A percentile compares a stretch with the other conserved stretches of the same genome.
These are phyloP conservation scores for Boechera retrofracta DNA, from an alignment of 345 rosid species.

Conservation along the genomic window DNA sequence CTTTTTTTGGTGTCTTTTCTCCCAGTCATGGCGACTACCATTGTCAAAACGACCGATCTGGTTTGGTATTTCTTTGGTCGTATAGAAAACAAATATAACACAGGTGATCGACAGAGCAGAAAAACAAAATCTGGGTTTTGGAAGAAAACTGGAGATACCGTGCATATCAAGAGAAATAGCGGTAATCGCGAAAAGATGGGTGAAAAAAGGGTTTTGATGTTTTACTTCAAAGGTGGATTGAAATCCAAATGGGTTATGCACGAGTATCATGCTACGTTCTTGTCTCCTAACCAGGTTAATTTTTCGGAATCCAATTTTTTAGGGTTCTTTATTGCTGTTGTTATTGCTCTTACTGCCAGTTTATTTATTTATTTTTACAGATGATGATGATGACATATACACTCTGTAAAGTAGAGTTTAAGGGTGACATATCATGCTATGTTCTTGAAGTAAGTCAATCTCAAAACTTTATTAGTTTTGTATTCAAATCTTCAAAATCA, in stretches of 20 bases:
- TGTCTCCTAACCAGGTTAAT: constrained; percentile 10
- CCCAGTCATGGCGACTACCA: not conserved
- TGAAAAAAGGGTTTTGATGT: no score
- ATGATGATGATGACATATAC: constrained; percentile 12
- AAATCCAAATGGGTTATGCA: constrained; percentile 45
- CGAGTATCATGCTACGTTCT: constrained; percentile 33
- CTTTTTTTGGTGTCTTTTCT: no score
- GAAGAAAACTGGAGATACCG: constrained; percentile 42
- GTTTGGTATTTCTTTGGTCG: constrained; percentile 15
- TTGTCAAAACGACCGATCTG: not conserved
- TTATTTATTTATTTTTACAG: constrained; percentile 14
- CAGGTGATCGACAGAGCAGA: no score
- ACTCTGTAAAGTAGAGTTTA: constrained; percentile 48
- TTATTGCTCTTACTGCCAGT: not conserved
- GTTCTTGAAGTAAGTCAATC: not conserved
- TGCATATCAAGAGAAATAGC: no score
- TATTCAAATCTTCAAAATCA: not conserved
- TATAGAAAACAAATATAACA: constrained; percentile 34
- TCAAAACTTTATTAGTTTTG: not conserved
- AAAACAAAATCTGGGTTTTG: constrained; percentile 20
- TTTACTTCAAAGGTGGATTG: constrained; percentile 6
- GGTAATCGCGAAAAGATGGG: no score
- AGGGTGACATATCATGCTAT: not conserved
- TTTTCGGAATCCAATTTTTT: not conserved
- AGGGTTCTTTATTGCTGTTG: not conserved